Evolutionary conservation across 1,284 basidiomycete genomes (phyloP), one percentile per base, ranked within the genome.

Genomic region (Cronartium quercuum): DNA sequence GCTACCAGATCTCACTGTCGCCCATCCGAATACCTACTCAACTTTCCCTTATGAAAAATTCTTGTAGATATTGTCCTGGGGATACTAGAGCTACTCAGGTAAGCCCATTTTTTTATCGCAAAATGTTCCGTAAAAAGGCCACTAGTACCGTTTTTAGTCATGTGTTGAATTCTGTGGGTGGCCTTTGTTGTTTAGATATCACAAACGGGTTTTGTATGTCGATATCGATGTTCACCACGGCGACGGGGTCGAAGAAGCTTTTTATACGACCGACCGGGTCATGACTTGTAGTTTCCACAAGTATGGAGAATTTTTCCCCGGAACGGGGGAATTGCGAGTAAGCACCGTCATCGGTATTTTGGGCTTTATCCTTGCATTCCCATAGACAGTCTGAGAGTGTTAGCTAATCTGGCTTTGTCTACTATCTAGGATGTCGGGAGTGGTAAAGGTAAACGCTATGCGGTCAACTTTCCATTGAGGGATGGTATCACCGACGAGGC

Each of bases 211-310:
- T 5, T 85, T 99, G 37, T 99, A 99, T 83, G 94, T 99, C 79
- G 96, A 99, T 81, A 96, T 98, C 77, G 96, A 99, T 81, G 92
- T 97, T 0, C 96, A 99, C 82, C 96, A 99, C 78, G 96, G 96
- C 18, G 96, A 99, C 82, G 96, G 96, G 58, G 96, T 99, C 7
- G 96, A 99, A 82, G 96, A 98, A 83, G 96, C 96, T 0, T 99
- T 99, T 82, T 98, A 98, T 82, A 96, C 94, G 0, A 98, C 96
- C 15, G 95, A 99, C 81, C 86, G 96, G 61, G 96, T 99, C 66
- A 98, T 99, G 96, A 98, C 95, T 0, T 90, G 90, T 81, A 94
- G 91, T 79, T 97, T 98, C 83, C 96, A 99, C 83, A 98, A 98
- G 83, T 99, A 97, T 79, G 96, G 96, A 63, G 96, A 99, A 82